Conservation (phyloP, 495 filamentous ascomycete genomes). For the Aspergillus conjunctus region DNA sequence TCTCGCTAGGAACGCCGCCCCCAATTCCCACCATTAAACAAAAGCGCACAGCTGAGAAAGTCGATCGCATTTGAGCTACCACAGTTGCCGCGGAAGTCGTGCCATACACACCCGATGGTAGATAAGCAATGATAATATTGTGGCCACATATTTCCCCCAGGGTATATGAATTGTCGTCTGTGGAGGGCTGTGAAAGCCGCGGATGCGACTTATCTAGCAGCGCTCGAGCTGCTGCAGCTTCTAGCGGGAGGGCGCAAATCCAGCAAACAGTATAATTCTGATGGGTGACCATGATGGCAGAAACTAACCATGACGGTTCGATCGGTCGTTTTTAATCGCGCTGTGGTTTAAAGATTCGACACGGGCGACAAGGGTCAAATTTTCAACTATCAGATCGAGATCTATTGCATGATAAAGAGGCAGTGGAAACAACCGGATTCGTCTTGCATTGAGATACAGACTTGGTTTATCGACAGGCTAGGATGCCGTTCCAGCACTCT, state of each 20-base stretch:
- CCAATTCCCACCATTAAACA: conserved; percentile 41
- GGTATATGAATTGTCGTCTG: conserved; percentile 36
- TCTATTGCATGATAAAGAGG: too few species aligned
- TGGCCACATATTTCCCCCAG: conserved; percentile 34
- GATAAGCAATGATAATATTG: conserved; percentile 37
- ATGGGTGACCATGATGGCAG: neutral
- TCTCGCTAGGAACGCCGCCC: conserved; percentile 31
- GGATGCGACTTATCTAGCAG: conserved; percentile 34
- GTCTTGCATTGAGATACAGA: too few species aligned
- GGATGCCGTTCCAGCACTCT: too few species aligned
- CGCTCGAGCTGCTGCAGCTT: conserved; percentile 32
- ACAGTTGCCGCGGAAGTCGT: conserved; percentile 32
- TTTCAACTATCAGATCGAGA: too few species aligned
- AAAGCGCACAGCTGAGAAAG: conserved; percentile 29
- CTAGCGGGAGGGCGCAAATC: conserved; percentile 37
- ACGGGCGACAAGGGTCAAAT: too few species aligned
- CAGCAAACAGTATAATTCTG: conserved; percentile 36
- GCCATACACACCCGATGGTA: conserved; percentile 31
- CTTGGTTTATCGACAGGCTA: too few species aligned
- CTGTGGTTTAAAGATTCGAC: too few species aligned
- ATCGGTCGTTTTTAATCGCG: too few species aligned
- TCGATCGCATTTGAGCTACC: conserved; percentile 26
- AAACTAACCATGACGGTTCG: too few species aligned
- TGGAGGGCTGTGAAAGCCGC: conserved; percentile 10
- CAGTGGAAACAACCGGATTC: too few species aligned